phyloP scores from a whole-genome alignment of 305 asterid genomes.

The Rubia tinctorum region DNA sequence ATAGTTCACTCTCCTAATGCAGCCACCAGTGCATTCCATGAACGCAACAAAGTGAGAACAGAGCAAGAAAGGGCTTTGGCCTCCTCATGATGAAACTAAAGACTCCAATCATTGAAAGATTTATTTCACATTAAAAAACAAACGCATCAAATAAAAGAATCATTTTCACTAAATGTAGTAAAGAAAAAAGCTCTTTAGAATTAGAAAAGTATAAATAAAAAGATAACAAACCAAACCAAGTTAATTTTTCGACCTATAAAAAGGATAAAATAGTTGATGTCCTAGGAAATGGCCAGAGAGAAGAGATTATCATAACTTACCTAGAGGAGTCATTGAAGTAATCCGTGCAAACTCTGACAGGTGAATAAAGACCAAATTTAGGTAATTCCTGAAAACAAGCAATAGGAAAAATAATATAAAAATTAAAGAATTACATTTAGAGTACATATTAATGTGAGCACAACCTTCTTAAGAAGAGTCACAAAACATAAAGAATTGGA shows the following conservation, averaged over 20 bases:
- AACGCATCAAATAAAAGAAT: not conserved
- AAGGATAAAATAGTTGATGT: not conserved
- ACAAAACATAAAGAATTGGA: not conserved
- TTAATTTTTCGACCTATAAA: constrained; percentile 2
- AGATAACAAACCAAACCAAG: not conserved
- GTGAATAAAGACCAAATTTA: constrained; percentile 77
- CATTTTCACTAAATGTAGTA: not conserved
- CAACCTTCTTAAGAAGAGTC: not conserved
- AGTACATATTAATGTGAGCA: not conserved
- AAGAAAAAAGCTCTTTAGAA: constrained; percentile 5
- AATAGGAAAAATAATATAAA: constrained; percentile 11
- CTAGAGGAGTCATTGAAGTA: constrained; percentile 80
- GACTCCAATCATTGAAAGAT: not conserved
- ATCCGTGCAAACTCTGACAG: constrained; percentile 85
- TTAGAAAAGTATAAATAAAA: not conserved
- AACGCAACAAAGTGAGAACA: not conserved
- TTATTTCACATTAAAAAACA: not conserved
- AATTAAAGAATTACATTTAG: not conserved
- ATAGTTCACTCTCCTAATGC: constrained; percentile 2
- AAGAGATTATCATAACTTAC: constrained; percentile 40
- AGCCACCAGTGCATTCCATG: not conserved
- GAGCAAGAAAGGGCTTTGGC: not conserved
- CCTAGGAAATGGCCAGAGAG: constrained; percentile 17
- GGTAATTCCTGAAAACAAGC: constrained; percentile 68
- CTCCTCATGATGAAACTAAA: not conserved